These are phyloP conservation scores for Gossypium gossypioides DNA, from an alignment of 441 rosid genomes.

Conservation along the genomic window DNA sequence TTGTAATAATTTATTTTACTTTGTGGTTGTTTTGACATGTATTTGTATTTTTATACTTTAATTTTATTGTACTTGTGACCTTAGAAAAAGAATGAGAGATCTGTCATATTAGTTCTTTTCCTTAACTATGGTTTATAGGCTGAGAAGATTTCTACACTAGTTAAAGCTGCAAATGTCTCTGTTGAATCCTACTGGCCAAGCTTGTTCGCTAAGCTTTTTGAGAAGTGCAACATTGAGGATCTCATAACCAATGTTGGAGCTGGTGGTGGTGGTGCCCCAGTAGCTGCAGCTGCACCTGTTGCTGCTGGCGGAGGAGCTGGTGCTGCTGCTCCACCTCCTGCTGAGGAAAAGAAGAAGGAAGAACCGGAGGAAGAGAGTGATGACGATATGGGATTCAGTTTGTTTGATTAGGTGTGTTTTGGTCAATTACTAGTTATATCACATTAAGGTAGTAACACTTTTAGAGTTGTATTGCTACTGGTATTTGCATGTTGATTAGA, in stretches of 20 bases:
- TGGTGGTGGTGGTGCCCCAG: slow-evolving; percentile 34
- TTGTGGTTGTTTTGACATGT: too few relatives aligned
- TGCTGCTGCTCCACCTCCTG: slow-evolving; percentile 30
- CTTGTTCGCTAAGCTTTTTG: slow-evolving; percentile 47
- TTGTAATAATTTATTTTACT: too few relatives aligned
- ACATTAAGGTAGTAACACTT: not conserved
- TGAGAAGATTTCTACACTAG: slow-evolving; percentile 40
- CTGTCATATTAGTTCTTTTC: not conserved
- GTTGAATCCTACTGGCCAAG: not conserved
- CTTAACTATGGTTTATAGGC: slow-evolving; percentile 22
- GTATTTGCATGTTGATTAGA: not conserved
- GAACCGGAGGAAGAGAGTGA: too few relatives aligned
- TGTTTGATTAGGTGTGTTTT: slow-evolving; percentile 29
- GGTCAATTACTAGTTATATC: not conserved
- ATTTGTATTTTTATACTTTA: not conserved
- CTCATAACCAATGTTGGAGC: slow-evolving; percentile 42
- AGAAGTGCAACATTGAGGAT: slow-evolving; percentile 36
- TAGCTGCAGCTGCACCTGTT: slow-evolving; percentile 23
- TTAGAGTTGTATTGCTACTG: not conserved
- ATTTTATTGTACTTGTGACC: not conserved
- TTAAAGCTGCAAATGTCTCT: slow-evolving; percentile 33
- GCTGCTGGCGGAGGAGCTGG: slow-evolving; percentile 28
- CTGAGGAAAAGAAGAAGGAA: slow-evolving; percentile 41
- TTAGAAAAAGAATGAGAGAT: too few relatives aligned
- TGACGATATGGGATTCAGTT: too few relatives aligned